phyloP scores from a whole-genome alignment of 2,329 filamentous ascomycete species.

The Diaporthe velutina region DNA sequence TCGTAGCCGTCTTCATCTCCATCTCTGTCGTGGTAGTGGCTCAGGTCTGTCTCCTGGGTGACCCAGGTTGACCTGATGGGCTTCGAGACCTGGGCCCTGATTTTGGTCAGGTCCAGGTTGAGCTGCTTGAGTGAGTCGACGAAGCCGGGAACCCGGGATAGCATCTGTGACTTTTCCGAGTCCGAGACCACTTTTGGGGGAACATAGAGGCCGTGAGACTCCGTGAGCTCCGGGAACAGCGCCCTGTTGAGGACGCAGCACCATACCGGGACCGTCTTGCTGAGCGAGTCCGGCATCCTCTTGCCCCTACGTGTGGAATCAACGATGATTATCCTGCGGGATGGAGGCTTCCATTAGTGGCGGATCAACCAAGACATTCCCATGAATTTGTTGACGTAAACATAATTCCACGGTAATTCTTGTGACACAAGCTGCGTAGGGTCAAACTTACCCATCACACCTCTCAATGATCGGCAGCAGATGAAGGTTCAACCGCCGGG shows the following conservation, averaged over 20 bases:
- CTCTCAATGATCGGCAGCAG: slow-evolving; percentile 76
- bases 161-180: slow-evolving; percentile 86
- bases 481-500: slow-evolving; percentile 86
- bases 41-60: slow-evolving; percentile 73
- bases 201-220: slow-evolving; percentile 70
- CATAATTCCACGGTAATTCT: background rate
- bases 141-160: slow-evolving; percentile 69
- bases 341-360: background rate
- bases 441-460: slow-evolving; percentile 71
- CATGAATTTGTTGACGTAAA: background rate
- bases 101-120: slow-evolving; percentile 66
- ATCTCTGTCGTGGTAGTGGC: slow-evolving; percentile 46
- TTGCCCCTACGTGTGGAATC: slow-evolving; percentile 95
- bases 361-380: accelerated
- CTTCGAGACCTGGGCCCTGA: slow-evolving; percentile 72
- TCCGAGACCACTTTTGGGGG: slow-evolving; percentile 79
- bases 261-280: slow-evolving; percentile 96
- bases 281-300: slow-evolving; percentile 93
- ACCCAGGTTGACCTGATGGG: slow-evolving; percentile 86
- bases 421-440: background rate
- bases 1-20: slow-evolving; percentile 19
- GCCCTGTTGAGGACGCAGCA: slow-evolving; percentile 85
- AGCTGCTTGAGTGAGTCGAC: slow-evolving; percentile 66
- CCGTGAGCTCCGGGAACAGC: slow-evolving; percentile 73
- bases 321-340: slow-evolving; percentile 79